These are phyloP conservation scores for Sphagnum contortum DNA, from an alignment of 225 moss, liverwort and hornwort genomes.

Conservation along the genomic window DNA sequence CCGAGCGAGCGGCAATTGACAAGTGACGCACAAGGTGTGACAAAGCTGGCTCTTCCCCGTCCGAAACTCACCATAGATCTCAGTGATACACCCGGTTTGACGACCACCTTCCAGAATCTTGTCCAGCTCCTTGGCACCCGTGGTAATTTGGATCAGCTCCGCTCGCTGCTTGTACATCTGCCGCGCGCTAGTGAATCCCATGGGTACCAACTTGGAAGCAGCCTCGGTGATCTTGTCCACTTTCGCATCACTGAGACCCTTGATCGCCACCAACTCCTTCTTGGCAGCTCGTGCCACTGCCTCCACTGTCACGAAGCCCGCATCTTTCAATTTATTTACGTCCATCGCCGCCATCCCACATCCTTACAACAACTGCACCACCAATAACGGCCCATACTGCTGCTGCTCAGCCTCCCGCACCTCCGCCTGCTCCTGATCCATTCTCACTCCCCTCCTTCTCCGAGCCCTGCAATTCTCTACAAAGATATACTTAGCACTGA, in stretches of 20 bases:
- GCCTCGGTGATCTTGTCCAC: constrained; percentile 92
- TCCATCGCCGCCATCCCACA: constrained; percentile 69
- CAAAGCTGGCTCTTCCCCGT: constrained; percentile 93
- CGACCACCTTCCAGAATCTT: constrained; percentile 75
- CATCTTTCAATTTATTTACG: constrained; percentile 87
- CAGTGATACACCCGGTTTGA: constrained; percentile 90
- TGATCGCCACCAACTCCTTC: constrained; percentile 76
- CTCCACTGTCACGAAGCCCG: constrained; percentile 74
- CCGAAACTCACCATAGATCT: constrained; percentile 90
- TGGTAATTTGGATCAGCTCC: constrained; percentile 78
- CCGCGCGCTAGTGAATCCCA: constrained; percentile 93
- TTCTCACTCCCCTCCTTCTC: not conserved
- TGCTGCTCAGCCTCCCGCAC: constrained; percentile 30
- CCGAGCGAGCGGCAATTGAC: constrained; percentile 72
- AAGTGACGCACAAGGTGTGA: constrained; percentile 90
- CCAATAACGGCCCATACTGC: constrained; percentile 76
- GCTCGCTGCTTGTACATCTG: constrained; percentile 96
- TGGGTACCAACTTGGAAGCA: constrained; percentile 82
- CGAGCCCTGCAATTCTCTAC: no score
- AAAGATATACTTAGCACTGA: no score
- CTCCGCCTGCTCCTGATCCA: constrained; percentile 10
- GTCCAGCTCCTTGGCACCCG: constrained; percentile 85
- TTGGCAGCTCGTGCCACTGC: constrained; percentile 79
- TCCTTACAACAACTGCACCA: constrained; percentile 57
- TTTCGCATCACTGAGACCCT: constrained; percentile 84